These are phyloP conservation scores for Debaryomyces castellii DNA, from an alignment of 805 yeast genomes.

Conservation along the genomic window DNA sequence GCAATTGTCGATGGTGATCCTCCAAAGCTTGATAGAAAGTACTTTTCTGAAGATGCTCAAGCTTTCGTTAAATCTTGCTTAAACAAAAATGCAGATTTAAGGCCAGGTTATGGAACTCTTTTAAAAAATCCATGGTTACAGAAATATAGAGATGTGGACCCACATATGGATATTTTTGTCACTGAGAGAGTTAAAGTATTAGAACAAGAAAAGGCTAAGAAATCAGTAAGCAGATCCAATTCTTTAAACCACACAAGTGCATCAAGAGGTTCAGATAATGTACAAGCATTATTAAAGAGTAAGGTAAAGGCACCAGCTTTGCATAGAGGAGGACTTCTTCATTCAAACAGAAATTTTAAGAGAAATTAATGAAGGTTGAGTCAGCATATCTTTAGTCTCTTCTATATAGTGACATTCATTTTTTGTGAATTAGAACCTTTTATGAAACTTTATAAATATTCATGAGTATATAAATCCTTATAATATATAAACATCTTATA, in stretches of 20 bases:
- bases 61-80: conserved; percentile 77
- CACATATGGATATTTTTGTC: conserved; percentile 31
- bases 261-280: conserved; percentile 26
- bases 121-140: conserved; percentile 83
- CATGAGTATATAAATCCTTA: background rate
- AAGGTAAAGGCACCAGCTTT: conserved; percentile 45
- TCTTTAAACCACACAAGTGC: background rate
- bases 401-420: background rate
- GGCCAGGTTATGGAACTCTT: conserved; percentile 79
- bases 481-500: background rate
- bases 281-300: conserved; percentile 36
- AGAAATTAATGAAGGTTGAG: background rate
- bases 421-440: background rate
- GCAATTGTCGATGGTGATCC: conserved; percentile 97
- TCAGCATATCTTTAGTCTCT: background rate
- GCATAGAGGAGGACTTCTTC: conserved; percentile 40
- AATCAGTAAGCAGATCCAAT: conserved; percentile 17
- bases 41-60: conserved; percentile 73
- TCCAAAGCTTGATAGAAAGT: conserved; percentile 68
- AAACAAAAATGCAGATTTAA: conserved; percentile 72
- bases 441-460: background rate
- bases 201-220: conserved; percentile 13
- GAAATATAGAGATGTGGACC: conserved; percentile 41
- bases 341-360: conserved; percentile 12
- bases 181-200: conserved; percentile 17